phyloP scores from a whole-genome alignment of 164 flowering plant species.

The Piper betle region DNA sequence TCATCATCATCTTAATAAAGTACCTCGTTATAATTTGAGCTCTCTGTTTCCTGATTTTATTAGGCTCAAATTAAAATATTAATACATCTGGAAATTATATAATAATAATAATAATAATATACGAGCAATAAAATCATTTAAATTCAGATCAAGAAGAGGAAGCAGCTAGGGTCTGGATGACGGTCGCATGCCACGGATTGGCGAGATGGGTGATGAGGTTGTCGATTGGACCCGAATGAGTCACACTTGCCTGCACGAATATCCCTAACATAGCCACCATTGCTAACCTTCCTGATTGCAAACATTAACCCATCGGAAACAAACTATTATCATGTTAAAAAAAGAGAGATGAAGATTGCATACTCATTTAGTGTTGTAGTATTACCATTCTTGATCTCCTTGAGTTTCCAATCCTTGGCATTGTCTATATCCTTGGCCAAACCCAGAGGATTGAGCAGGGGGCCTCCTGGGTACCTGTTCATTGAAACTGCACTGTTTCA shows the following conservation, averaged over 20 bases:
- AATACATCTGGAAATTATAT: no score
- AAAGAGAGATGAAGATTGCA: background rate
- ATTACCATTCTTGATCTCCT: conserved; percentile 87
- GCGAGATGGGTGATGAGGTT: conserved; percentile 72
- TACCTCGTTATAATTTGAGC: no score
- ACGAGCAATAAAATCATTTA: background rate
- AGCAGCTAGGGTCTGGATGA: conserved; percentile 49
- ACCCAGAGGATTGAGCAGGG: conserved; percentile 79
- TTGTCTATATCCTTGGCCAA: conserved; percentile 61
- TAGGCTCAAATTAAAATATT: no score
- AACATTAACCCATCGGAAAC: background rate
- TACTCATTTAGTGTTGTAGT: background rate
- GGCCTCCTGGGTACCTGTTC: conserved; percentile 86
- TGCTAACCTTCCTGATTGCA: conserved; percentile 59
- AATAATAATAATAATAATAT: no score
- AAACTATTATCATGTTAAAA: background rate
- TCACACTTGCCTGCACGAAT: conserved; percentile 69
- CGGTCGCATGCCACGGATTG: conserved; percentile 77
- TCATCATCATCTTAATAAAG: no score
- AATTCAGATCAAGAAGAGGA: background rate
- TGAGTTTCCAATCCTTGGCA: conserved; percentile 71
- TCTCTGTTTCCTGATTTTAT: no score
- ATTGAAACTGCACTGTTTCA: background rate
- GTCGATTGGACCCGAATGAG: conserved; percentile 73
- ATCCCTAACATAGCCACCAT: conserved; percentile 89